Evolutionary conservation across 768 basidiomycete genomes (phyloP).

Genomic region (Leccinum uliginosum): DNA sequence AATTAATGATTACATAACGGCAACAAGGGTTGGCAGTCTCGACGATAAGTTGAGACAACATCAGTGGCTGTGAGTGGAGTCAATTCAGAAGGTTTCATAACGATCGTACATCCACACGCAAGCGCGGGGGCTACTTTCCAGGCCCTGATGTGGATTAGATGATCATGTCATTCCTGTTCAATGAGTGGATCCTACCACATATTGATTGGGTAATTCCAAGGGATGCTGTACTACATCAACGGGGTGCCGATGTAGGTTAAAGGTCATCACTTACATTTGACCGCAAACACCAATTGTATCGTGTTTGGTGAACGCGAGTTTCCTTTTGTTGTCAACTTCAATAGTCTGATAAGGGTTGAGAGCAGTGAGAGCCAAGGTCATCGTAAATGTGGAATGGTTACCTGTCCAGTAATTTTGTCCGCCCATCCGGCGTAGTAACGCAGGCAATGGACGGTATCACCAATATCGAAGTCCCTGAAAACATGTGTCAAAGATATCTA

Average conservation of each 20-base stretch:
- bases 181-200: constrained; percentile 58
- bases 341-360: constrained; percentile 46
- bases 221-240: constrained; percentile 49
- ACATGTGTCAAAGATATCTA: background rate
- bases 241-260: constrained; percentile 7
- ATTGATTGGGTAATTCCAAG: constrained; percentile 90
- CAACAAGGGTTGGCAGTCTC: constrained; percentile 45
- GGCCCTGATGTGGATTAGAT: constrained; percentile 39
- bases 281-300: constrained; percentile 95
- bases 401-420: constrained; percentile 90
- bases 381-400: constrained; percentile 24
- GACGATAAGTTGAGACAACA: constrained; percentile 72
- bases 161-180: background rate
- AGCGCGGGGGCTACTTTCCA: constrained; percentile 96
- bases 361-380: constrained; percentile 1
- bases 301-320: constrained; percentile 81
- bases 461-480: constrained; percentile 73
- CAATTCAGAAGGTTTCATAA: constrained; percentile 92
- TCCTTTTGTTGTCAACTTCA: constrained; percentile 74
- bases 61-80: constrained; percentile 81
- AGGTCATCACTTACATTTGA: constrained; percentile 62
- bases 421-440: constrained; percentile 96
- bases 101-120: constrained; percentile 86
- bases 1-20: constrained; percentile 14
- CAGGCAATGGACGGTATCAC: constrained; percentile 71